A percentile compares a stretch with the other conserved stretches of the same genome.
phyloP scores from a whole-genome alignment of 2,329 filamentous ascomycete species.

The Aspergillus terreus region DNA sequence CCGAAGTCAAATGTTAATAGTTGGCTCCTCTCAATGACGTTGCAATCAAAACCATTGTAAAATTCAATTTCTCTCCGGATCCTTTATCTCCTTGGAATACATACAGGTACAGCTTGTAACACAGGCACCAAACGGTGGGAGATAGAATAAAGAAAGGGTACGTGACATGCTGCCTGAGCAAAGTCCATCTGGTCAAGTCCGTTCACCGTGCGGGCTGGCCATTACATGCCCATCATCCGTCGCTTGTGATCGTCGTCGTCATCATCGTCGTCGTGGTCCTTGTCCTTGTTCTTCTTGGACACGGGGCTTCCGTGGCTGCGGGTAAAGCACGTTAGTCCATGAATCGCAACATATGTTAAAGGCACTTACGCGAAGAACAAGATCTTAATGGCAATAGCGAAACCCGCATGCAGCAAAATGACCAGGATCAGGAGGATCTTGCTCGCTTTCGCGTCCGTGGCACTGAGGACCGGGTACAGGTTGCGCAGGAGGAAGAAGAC shows the following conservation, averaged over 20 bases:
- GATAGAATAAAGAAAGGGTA: neutral
- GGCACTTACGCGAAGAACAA: constrained; percentile 76
- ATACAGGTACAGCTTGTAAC: constrained; percentile 14
- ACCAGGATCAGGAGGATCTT: constrained; percentile 83
- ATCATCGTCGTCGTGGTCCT: constrained; percentile 30
- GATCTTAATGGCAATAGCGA: constrained; percentile 92
- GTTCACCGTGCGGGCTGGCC: neutral
- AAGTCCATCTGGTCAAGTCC: constrained; percentile 1
- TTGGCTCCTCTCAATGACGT: constrained; percentile 32
- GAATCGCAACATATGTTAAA: neutral
- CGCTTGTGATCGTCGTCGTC: constrained; percentile 25
- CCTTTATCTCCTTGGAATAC: constrained; percentile 7
- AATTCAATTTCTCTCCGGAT: constrained; percentile 21
- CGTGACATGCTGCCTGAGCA: constrained; percentile 13
- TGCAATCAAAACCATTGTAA: constrained; percentile 38
- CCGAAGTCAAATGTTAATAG: constrained; percentile 33
- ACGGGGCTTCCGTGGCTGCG: constrained; percentile 61
- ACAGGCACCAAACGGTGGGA: constrained; percentile 6
- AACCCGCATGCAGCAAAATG: constrained; percentile 78
- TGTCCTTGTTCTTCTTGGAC: constrained; percentile 39
- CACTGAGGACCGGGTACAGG: constrained; percentile 84
- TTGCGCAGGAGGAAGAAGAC: constrained; percentile 81
- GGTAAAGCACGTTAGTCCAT: constrained; percentile 11
- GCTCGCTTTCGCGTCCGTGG: constrained; percentile 87
- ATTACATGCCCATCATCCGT: constrained; percentile 26